Conservation (phyloP, 495 filamentous ascomycete genomes). For the Rostrohypoxylon terebratum region DNA sequence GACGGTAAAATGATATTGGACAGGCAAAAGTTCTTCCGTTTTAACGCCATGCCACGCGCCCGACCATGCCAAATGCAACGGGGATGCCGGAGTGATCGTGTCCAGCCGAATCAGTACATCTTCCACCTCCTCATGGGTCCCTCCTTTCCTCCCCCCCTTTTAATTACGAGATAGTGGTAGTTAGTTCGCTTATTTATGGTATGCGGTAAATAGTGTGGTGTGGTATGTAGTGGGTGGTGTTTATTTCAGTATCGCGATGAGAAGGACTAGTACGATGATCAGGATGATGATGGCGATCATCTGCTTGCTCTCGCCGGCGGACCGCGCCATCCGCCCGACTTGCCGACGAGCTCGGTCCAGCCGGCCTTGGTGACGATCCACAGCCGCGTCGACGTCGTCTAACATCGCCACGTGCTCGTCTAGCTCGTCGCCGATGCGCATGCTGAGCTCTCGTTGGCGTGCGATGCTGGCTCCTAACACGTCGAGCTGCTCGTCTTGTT, state of each 20-base stretch:
- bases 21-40: slow-evolving; percentile 15
- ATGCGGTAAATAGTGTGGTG: not conserved
- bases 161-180: slow-evolving; percentile 1
- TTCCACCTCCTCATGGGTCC: not conserved
- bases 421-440: slow-evolving; percentile 96
- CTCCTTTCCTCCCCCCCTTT: not conserved
- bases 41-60: slow-evolving; percentile 45
- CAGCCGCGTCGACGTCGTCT: slow-evolving; percentile 84
- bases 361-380: slow-evolving; percentile 82
- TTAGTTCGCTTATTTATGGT: not conserved
- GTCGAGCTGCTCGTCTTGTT: slow-evolving; percentile 96
- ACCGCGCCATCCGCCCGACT: slow-evolving; percentile 74
- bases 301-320: slow-evolving; percentile 82
- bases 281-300: slow-evolving; percentile 79
- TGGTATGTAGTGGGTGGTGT: not conserved
- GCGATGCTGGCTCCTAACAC: slow-evolving; percentile 83
- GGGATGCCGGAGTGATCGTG: slow-evolving; percentile 25
- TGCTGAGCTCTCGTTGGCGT: slow-evolving; percentile 91
- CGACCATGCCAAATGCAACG: slow-evolving; percentile 47
- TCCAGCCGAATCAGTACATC: slow-evolving; percentile 18
- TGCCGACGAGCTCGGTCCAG: slow-evolving; percentile 78
- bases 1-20: not conserved
- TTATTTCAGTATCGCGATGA: slow-evolving; percentile 84
- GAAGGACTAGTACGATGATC: slow-evolving; percentile 79
- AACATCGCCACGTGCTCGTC: slow-evolving; percentile 89